Evolutionary conservation across 345 rosid genomes (phyloP).

Genomic region (Ceriops decandra): DNA sequence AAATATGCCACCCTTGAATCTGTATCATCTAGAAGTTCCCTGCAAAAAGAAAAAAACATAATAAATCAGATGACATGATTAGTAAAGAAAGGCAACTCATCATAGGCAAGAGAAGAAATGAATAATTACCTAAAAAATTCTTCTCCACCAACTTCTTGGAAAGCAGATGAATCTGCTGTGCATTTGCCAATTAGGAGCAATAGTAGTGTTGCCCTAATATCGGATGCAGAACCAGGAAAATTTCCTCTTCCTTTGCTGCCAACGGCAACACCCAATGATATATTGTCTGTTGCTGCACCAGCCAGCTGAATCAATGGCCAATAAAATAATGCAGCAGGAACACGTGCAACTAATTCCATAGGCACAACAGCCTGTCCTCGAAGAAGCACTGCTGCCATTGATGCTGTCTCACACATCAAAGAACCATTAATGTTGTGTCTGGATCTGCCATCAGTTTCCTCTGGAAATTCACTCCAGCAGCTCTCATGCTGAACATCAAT

Average conservation of each 20-base stretch:
- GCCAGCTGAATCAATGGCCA: slow-evolving; percentile 99
- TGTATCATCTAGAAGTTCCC: slow-evolving; percentile 91
- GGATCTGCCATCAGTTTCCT: slow-evolving; percentile 49
- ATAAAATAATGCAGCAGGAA: slow-evolving; percentile 83
- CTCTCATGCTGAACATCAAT: slow-evolving; percentile 40
- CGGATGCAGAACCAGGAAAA: slow-evolving; percentile 93
- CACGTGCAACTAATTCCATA: slow-evolving; percentile 90
- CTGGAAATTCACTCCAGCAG: slow-evolving; percentile 30
- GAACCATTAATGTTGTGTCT: slow-evolving; percentile 38
- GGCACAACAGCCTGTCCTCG: slow-evolving; percentile 88
- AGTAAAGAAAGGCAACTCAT: slow-evolving; percentile 14
- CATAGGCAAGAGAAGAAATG: slow-evolving; percentile 7
- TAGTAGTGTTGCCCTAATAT: slow-evolving; percentile 85
- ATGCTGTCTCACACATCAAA: slow-evolving; percentile 58
- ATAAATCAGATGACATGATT: slow-evolving; percentile 10
- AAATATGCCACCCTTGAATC: slow-evolving; percentile 98
- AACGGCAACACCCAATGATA: slow-evolving; percentile 91
- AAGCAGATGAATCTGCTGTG: slow-evolving; percentile 81
- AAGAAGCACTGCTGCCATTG: slow-evolving; percentile 92
- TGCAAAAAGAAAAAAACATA: slow-evolving; percentile 32
- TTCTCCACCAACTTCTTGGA: slow-evolving; percentile 89
- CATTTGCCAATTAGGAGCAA: slow-evolving; percentile 94
- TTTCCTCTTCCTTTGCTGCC: slow-evolving; percentile 99
- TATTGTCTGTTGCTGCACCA: slow-evolving; percentile 91
- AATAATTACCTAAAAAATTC: slow-evolving; percentile 75